Conservation (phyloP, 1,284 basidiomycete genomes). For the Cryptococcus amylolentus region DNA sequence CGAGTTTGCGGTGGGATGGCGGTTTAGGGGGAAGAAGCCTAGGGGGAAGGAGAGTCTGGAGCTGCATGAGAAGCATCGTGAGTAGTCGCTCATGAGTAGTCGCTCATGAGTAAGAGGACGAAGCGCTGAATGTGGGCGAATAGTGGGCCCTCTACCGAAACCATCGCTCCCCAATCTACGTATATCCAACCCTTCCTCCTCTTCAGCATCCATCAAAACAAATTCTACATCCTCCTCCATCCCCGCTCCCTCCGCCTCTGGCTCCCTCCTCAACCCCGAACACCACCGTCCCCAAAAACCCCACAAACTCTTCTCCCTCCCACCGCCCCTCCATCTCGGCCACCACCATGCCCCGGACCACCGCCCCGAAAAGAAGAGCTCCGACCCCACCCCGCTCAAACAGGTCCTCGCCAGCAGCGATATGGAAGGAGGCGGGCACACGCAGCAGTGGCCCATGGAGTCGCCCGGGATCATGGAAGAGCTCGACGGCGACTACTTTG, state of each 20-base stretch:
- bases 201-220: conserved; percentile 16
- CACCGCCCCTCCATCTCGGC: background rate
- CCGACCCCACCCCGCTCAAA: conserved; percentile 28
- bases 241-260: conserved; percentile 10
- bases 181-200: conserved; percentile 14
- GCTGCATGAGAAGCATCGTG: conserved; percentile 6
- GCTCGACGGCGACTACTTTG: conserved; percentile 7
- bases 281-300: background rate
- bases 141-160: conserved; percentile 14
- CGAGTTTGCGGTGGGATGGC: conserved; percentile 37
- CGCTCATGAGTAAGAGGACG: background rate
- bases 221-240: conserved; percentile 15
- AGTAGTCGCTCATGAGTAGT: background rate
- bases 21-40: conserved; percentile 37
- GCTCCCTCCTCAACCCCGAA: conserved; percentile 7
- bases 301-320: conserved; percentile 4
- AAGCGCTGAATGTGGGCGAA: background rate
- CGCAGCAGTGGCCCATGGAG: conserved; percentile 1
- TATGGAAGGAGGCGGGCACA: background rate
- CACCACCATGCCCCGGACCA: background rate
- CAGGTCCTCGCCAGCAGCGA: conserved; percentile 7
- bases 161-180: conserved; percentile 29
- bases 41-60: conserved; percentile 19
- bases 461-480: conserved; percentile 15
- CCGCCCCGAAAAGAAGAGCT: conserved; percentile 15